Percentiles rank a stretch among this genome's conserved stretches.
Evolutionary conservation across 495 filamentous ascomycete species (phyloP).

Genomic region (Penicillium macrosclerotiorum): DNA sequence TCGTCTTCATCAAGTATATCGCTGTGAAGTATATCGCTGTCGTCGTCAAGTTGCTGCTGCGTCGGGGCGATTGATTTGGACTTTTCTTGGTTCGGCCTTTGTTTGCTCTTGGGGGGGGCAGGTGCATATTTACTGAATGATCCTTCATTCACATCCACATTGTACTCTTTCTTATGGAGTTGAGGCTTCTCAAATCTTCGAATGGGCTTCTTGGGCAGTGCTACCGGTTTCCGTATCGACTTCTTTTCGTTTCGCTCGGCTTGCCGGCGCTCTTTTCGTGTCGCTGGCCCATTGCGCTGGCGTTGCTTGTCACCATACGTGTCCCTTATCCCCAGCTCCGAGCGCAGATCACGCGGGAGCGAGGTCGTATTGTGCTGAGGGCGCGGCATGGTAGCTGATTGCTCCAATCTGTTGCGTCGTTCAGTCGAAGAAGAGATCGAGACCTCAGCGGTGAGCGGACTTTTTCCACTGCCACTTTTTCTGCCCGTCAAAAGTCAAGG

Average conservation of each 20-base stretch:
- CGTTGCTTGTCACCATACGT: conserved; percentile 40
- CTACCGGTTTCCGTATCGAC: conserved; percentile 25
- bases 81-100: conserved; percentile 5
- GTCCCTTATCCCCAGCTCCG: conserved; percentile 55
- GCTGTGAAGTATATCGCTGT: conserved; percentile 21
- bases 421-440: conserved; percentile 3
- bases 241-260: conserved; percentile 58
- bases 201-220: conserved; percentile 12
- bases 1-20: conserved; percentile 19
- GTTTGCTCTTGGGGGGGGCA: conserved; percentile 6
- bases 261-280: conserved; percentile 62
- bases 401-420: not conserved
- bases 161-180: conserved; percentile 28
- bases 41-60: conserved; percentile 10
- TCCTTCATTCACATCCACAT: conserved; percentile 23
- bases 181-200: conserved; percentile 15
- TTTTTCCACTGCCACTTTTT: conserved; percentile 25
- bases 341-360: conserved; percentile 59
- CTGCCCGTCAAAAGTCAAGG: conserved; percentile 21
- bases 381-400: conserved; percentile 33
- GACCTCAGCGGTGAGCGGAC: conserved; percentile 17
- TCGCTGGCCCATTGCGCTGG: conserved; percentile 34
- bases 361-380: conserved; percentile 57
- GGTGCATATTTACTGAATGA: conserved; percentile 11
- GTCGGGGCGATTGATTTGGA: conserved; percentile 8